Conservation (phyloP, 192 early-diverging fungal species). For the Backusella luteola region DNA sequence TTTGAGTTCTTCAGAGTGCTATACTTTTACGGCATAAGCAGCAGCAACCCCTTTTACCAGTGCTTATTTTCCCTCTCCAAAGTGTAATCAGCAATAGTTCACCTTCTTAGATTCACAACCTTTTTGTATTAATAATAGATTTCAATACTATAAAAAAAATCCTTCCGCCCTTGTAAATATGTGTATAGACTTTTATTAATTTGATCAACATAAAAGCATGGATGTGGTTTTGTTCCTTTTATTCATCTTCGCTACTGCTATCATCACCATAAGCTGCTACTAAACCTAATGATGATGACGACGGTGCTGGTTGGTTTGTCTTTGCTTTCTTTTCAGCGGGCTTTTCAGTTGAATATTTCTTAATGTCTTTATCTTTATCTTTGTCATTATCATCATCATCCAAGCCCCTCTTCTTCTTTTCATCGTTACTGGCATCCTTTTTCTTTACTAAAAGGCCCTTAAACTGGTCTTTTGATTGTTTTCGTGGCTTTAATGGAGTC, state of each 20-base stretch:
- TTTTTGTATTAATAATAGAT: too few relatives aligned
- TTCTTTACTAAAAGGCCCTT: slow-evolving; percentile 15
- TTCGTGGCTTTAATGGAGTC: slow-evolving; percentile 6
- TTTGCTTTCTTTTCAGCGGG: not conserved
- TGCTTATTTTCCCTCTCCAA: too few relatives aligned
- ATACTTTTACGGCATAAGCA: too few relatives aligned
- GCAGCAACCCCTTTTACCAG: too few relatives aligned
- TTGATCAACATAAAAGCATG: not conserved
- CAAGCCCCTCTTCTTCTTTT: not conserved
- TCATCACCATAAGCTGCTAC: slow-evolving; percentile 25
- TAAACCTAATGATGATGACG: not conserved
- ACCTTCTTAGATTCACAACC: too few relatives aligned
- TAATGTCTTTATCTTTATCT: not conserved
- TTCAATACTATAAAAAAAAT: too few relatives aligned
- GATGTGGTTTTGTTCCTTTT: not conserved
- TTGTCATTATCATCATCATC: not conserved
- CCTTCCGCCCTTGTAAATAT: too few relatives aligned
- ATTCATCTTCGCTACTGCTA: slow-evolving; percentile 22
- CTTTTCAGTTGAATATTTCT: not conserved
- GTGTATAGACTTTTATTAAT: not conserved
- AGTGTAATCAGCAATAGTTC: too few relatives aligned
- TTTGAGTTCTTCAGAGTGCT: too few relatives aligned
- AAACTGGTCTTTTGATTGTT: not conserved
- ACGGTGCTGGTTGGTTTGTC: not conserved
- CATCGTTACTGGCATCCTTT: not conserved